Base-by-base conservation (phyloP, 2,329 filamentous ascomycete species). In the Neopestalotiopsis clavispora region DNA sequence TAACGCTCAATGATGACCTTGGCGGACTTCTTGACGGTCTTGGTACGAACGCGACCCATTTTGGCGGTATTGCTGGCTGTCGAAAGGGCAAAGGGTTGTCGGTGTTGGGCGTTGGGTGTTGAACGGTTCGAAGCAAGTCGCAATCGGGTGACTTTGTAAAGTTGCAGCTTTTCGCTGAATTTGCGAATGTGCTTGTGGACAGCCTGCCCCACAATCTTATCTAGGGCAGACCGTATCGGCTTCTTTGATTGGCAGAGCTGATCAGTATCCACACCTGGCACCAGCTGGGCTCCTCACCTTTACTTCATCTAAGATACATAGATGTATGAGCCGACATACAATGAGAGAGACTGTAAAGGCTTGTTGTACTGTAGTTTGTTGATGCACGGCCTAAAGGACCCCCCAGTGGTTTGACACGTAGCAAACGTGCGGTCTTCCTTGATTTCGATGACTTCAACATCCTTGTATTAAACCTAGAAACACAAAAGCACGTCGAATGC, bases 1-100 rank as follows among this genome's bases (percentile, higher is more conserved):
- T 96, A 97, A 77, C 93, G 91, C 92, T 98, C 95, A 87, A 99
- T 98, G 89, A 98, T 95, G 90, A 98, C 94, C 93, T 99, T 99
- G 88, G 96, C 95, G 89, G 87, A 89, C 87, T 89, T 90, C 87
- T 90, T 90, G 78, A 90, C 49, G 72, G 89, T 91, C 87, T 91
- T 91, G 76, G 89, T 91, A 76, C 89, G 88, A 83, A 91, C 89
- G 84, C 88, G 88, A 89, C 89, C 89, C 89, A 90, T 91, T 81
- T 88, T 90, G 85, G 78, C 86, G 84, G 85, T 85, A 77, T 84
- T 83, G 76, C 76, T 80, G 75, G 70, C 65, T 66, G 66, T 77
- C 76, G 75, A 76, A 38, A 71, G 73, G 77, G 69, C 71, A 77
- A 73, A 77, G 74, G 74, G 72, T 28, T 72, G 77, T 74, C 74